phyloP scores from a whole-genome alignment of 2,329 filamentous ascomycete genomes.

The Penicillium sp. region DNA sequence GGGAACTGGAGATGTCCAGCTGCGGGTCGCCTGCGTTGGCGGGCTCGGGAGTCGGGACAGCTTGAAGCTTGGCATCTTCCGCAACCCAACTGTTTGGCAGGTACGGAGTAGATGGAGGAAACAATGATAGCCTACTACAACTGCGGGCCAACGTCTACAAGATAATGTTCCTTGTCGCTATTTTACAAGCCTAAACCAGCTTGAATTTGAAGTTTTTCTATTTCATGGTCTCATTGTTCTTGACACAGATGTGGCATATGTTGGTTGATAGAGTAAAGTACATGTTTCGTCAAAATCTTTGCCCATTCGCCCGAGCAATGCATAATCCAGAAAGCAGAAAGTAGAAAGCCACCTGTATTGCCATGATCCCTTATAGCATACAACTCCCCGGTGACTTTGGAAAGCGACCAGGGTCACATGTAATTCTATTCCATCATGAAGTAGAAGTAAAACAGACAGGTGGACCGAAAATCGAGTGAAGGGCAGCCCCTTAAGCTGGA shows the following conservation, averaged over 20 bases:
- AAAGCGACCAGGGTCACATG: background rate
- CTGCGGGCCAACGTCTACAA: background rate
- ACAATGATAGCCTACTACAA: background rate
- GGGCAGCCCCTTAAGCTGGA: conserved; percentile 16
- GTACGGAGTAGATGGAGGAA: too few species aligned
- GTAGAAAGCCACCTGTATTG: conserved; percentile 9
- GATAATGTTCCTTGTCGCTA: background rate
- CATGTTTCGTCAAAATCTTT: conserved; percentile 22
- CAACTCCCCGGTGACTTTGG: background rate
- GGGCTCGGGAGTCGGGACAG: background rate
- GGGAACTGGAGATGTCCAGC: conserved; percentile 4
- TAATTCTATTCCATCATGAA: background rate
- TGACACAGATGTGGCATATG: conserved; percentile 12
- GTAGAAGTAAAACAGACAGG: background rate
- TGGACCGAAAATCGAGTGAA: background rate
- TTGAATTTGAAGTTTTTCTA: conserved; percentile 4
- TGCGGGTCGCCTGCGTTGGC: conserved; percentile 15
- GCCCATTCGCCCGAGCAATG: conserved; percentile 39
- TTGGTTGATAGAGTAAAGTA: conserved; percentile 17
- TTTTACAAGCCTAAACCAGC: background rate
- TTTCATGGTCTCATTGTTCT: conserved; percentile 9
- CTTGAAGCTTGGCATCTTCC: conserved; percentile 16
- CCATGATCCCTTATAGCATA: conserved; percentile 11
- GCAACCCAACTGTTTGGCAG: conserved; percentile 2
- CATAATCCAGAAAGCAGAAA: conserved; percentile 27